Evolutionary conservation across 495 filamentous ascomycete species (phyloP), one percentile per base, ranked within the genome.

Genomic region (Talaromyces proteolyticus): DNA sequence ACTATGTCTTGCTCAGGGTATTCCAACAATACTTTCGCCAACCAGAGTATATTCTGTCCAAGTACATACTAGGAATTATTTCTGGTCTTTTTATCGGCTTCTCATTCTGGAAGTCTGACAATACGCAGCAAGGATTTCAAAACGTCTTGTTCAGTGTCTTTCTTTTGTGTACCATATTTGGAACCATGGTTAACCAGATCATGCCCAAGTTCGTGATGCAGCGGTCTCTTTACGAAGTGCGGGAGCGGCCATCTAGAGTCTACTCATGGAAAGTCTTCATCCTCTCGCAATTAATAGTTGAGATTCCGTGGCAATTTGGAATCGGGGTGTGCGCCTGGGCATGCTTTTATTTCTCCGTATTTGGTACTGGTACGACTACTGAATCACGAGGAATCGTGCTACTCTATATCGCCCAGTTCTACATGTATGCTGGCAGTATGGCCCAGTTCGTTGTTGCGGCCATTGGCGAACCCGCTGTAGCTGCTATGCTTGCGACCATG

Each of bases 101-200:
- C 68, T 87, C 88, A 37, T 94, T 96, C 72, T 90, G 76, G 75
- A 77, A 81, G 36, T 68, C 86, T 0, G 68, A 79, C 50, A 85
- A 80, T 59, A 74, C 77, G 1, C 69, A 81, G 10, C 86, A 91
- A 60, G 90, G 88, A 24, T 78, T 94, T 17, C 88, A 91, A 58
- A 89, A 91, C 57, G 80, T 85, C 53, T 80, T 93, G 52, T 93
- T 93, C 62, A 73, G 80, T 60, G 80, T 94, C 61, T 93, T 95
- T 74, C 77, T 91, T 57, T 65, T 95, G 6, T 73, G 86, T 47
- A 86, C 80, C 7, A 79, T 95, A 44, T 86, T 91, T 65, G 77
- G 76, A 54, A 79, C 84, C 34, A 69, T 90, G 14, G 79, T 84
- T 21, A 79, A 88, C 57, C 58, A 67, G 50, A 76, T 81, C 36